phyloP scores from a whole-genome alignment of 2,329 filamentous ascomycete species.

The Cytospora piceicola region DNA sequence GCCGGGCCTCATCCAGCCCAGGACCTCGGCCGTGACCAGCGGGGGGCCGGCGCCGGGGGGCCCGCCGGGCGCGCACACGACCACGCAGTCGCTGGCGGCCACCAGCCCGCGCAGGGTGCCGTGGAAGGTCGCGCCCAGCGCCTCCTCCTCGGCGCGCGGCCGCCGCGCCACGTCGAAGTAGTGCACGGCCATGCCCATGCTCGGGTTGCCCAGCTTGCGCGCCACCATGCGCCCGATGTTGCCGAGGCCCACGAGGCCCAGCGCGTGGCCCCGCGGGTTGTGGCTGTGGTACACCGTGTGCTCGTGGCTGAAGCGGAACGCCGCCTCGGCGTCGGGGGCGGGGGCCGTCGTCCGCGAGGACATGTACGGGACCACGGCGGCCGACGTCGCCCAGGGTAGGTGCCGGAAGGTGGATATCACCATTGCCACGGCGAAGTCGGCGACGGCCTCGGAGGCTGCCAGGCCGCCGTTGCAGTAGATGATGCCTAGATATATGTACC shows the following conservation, averaged over 20 bases:
- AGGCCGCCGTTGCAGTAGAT: slow-evolving; percentile 75
- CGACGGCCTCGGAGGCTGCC: slow-evolving; percentile 72
- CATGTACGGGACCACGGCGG: slow-evolving; percentile 50
- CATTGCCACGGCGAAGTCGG: slow-evolving; percentile 71
- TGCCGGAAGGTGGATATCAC: slow-evolving; percentile 72
- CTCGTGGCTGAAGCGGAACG: slow-evolving; percentile 63
- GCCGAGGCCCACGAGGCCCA: slow-evolving; percentile 73
- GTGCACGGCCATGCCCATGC: slow-evolving; percentile 69
- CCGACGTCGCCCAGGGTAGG: slow-evolving; percentile 65
- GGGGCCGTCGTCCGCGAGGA: no score
- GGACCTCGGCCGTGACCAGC: slow-evolving; percentile 52
- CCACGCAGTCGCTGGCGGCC: slow-evolving; percentile 58
- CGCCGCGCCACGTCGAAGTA: slow-evolving; percentile 65
- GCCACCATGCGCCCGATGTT: slow-evolving; percentile 68
- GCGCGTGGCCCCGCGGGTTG: slow-evolving; percentile 63
- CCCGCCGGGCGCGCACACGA: slow-evolving; percentile 62
- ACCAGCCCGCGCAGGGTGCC: slow-evolving; percentile 56
- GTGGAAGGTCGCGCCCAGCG: slow-evolving; percentile 54
- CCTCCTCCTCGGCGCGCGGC: slow-evolving; percentile 45
- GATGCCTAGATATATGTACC: slow-evolving; percentile 49
- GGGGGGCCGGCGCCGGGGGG: slow-evolving; percentile 44
- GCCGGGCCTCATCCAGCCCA: slow-evolving; percentile 58
- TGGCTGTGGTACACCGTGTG: slow-evolving; percentile 62
- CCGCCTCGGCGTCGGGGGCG: slow-evolving; percentile 27
- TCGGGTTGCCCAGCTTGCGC: slow-evolving; percentile 54